Conservation (phyloP, 371 early-diverging fungal species). For the Ecytonucleospora hepatopenaei region DNA sequence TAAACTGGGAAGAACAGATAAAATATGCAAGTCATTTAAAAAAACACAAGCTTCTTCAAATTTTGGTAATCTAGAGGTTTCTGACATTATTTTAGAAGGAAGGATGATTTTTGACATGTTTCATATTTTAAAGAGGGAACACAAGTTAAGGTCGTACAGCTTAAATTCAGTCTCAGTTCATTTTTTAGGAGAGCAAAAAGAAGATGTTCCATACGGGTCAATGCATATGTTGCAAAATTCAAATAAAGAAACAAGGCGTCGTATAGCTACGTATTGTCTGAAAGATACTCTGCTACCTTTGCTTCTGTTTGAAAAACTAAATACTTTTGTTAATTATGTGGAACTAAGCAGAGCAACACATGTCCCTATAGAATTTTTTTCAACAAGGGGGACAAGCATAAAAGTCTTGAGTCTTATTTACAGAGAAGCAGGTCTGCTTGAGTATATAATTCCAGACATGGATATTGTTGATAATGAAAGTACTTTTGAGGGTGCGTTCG, state of each 20-base stretch:
- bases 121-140: slow-evolving; percentile 83
- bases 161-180: slow-evolving; percentile 89
- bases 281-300: slow-evolving; percentile 93
- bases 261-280: slow-evolving; percentile 92
- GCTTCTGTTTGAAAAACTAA: slow-evolving; percentile 82
- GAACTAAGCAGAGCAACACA: slow-evolving; percentile 98
- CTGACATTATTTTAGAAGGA: slow-evolving; percentile 75
- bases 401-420: slow-evolving; percentile 89
- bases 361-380: slow-evolving; percentile 77
- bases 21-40: slow-evolving; percentile 65
- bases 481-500: slow-evolving; percentile 90
- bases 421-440: slow-evolving; percentile 70
- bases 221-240: slow-evolving; percentile 88
- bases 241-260: slow-evolving; percentile 78
- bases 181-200: slow-evolving; percentile 94
- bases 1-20: slow-evolving; percentile 65
- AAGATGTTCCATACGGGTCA: slow-evolving; percentile 94
- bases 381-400: slow-evolving; percentile 87
- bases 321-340: slow-evolving; percentile 85
- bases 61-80: slow-evolving; percentile 75
- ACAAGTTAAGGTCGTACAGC: slow-evolving; percentile 87
- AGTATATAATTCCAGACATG: slow-evolving; percentile 76
- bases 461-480: slow-evolving; percentile 65
- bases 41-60: slow-evolving; percentile 76
- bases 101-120: slow-evolving; percentile 84